Evolutionary conservation across 371 early-diverging fungal species (phyloP).

Genomic region (Syncephalastrum monosporum): DNA sequence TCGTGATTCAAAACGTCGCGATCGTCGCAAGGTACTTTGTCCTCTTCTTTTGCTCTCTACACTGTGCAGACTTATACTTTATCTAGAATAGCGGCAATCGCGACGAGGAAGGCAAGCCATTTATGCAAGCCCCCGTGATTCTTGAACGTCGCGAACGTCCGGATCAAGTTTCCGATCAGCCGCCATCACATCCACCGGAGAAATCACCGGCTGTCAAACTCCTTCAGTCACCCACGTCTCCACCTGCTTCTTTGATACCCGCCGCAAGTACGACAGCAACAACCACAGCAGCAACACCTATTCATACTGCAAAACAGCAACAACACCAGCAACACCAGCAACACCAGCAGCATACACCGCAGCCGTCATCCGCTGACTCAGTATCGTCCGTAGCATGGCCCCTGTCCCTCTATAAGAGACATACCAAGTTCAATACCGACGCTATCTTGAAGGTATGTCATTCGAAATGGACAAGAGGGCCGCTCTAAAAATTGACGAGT

Average conservation of each 20-base stretch:
- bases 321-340: constrained; percentile 6
- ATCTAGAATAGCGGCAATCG: constrained; percentile 4
- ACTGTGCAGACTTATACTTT: too few species aligned
- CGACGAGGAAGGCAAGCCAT: constrained; percentile 11
- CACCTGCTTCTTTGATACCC: neutral
- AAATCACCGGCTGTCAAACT: neutral
- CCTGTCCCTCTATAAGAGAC: constrained; percentile 10
- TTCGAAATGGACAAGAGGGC: neutral
- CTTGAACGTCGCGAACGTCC: constrained; percentile 26
- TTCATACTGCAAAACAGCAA: constrained; percentile 5
- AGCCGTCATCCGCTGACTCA: constrained; percentile 3
- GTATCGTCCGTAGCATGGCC: neutral
- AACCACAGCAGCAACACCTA: constrained; percentile 1
- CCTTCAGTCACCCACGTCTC: neutral
- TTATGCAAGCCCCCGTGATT: constrained; percentile 29
- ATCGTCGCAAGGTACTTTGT: too few species aligned
- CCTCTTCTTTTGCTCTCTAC: too few species aligned
- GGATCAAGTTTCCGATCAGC: constrained; percentile 1
- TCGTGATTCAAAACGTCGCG: too few species aligned
- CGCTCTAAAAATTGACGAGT: neutral
- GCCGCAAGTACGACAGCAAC: neutral
- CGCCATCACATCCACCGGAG: neutral
- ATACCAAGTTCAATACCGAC: constrained; percentile 13
- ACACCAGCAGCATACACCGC: constrained; percentile 2
- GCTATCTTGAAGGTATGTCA: constrained; percentile 11